Base-by-base conservation (phyloP, 805 yeast species). In the Metschnikowia borealis region DNA sequence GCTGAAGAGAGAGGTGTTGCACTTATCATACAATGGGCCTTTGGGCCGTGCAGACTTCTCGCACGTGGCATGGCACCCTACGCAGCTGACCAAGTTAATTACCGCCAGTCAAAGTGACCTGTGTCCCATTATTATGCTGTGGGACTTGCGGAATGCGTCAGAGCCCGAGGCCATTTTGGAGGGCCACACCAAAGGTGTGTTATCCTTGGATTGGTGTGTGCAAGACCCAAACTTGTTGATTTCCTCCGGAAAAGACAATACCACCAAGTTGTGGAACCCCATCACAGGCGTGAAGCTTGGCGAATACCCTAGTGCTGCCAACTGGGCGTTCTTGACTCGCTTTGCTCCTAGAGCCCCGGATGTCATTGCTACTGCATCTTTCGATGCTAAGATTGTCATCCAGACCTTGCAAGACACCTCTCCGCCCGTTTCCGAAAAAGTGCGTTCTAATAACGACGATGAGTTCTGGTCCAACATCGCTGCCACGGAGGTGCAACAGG, bases 61-160 rank as follows among this genome's bases (percentile, higher is more conserved):
- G 34, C 79, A 80, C 53, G 95, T 94, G 13, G 89, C 85, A 51
- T 94, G 99, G 99, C 97, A 94, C 67, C 99, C 99, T 50, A 71
- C 79, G 40, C 85, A 84, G 69, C 82, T 92, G 51, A 92, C 98
- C 14, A 85, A 82, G 64, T 79, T 94, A 52, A 83, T 87, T 26
- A 92, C 98, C 23, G 96, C 96, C 26, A 84, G 94, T 29, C 90
- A 85, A 53, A 80, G 82, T 51, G 97, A 91, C 67, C 73, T 78
- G 18, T 81, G 82, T 46, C 96, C 99, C 11, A 78, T 87, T 32
- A 83, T 94, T 48, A 71, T 89, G 56, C 76, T 92, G 14, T 94
- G 99, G 99, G 97, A 94, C 72, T 78, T 94, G 64, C 82, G 97
- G 68, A 92, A 94, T 65, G 83, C 96, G 29, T 85, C 87, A 62